Percentiles rank a stretch among this genome's conserved stretches.
These are phyloP conservation scores for Diaporthe sp. DNA, from an alignment of 2,329 filamentous ascomycete species.

Conservation along the genomic window DNA sequence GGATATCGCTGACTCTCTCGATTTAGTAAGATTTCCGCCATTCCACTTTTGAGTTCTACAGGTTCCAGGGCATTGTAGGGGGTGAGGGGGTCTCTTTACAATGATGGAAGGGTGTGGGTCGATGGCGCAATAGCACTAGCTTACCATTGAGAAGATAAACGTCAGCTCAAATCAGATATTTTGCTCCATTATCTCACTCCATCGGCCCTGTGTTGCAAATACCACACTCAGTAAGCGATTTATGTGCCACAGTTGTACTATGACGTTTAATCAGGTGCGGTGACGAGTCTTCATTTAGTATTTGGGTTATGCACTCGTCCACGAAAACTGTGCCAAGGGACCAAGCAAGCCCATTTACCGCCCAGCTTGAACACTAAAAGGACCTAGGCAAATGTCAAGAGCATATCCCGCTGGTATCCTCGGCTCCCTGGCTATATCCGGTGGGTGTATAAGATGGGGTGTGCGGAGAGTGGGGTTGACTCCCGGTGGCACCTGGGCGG, in stretches of 20 bases:
- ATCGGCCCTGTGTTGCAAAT: neutral
- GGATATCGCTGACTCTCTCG: conserved; percentile 1
- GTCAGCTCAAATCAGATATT: conserved; percentile 2
- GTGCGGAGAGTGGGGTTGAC: neutral
- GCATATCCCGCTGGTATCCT: neutral
- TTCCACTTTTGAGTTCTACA: neutral
- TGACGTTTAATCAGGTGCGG: neutral
- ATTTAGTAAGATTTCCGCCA: neutral
- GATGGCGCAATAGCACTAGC: conserved; percentile 36
- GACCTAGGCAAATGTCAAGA: neutral
- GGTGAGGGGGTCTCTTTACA: neutral
- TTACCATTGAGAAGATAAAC: neutral
- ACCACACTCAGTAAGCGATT: neutral
- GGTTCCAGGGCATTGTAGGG: neutral
- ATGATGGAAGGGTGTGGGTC: conserved; percentile 39
- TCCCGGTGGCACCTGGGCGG: no score
- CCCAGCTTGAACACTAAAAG: neutral
- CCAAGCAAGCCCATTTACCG: neutral
- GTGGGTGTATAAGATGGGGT: neutral
- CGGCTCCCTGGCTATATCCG: neutral
- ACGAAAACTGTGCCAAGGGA: neutral
- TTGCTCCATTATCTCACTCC: neutral
- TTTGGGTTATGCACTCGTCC: no score
- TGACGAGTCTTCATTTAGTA: neutral
- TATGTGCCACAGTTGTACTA: neutral